Conservation (phyloP, 352 stramenopile species). For the Phytophthora capsici region DNA sequence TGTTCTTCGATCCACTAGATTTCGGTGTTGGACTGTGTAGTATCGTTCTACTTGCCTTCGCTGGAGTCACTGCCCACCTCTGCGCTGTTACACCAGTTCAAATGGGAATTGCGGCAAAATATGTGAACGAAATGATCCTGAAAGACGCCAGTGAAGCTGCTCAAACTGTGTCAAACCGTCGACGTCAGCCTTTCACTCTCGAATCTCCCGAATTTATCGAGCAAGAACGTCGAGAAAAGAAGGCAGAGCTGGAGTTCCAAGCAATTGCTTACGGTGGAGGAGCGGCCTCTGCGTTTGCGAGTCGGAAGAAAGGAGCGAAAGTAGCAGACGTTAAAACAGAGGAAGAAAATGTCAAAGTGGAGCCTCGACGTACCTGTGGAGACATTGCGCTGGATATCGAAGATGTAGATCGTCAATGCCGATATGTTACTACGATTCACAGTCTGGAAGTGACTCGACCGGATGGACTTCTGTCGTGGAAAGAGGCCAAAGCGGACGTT, state of each 20-base stretch:
- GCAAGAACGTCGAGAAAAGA: constrained; percentile 69
- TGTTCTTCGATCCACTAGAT: constrained; percentile 91
- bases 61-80: constrained; percentile 77
- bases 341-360: constrained; percentile 15
- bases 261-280: constrained; percentile 74
- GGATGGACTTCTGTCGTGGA: constrained; percentile 56
- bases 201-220: constrained; percentile 83
- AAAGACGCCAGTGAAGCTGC: constrained; percentile 82
- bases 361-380: constrained; percentile 42
- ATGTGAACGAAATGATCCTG: constrained; percentile 89
- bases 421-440: constrained; percentile 40
- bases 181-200: constrained; percentile 76
- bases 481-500: constrained; percentile 47
- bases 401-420: constrained; percentile 62
- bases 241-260: constrained; percentile 86
- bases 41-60: constrained; percentile 79
- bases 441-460: constrained; percentile 42
- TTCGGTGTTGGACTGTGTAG: constrained; percentile 90
- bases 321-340: constrained; percentile 28
- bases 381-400: constrained; percentile 78
- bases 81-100: constrained; percentile 86
- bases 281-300: constrained; percentile 43
- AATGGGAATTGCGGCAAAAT: constrained; percentile 89
- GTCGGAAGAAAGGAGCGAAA: constrained; percentile 48
- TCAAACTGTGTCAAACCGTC: constrained; percentile 67